phyloP scores from a whole-genome alignment of 345 rosid genomes.

The Bruguiera parviflora region DNA sequence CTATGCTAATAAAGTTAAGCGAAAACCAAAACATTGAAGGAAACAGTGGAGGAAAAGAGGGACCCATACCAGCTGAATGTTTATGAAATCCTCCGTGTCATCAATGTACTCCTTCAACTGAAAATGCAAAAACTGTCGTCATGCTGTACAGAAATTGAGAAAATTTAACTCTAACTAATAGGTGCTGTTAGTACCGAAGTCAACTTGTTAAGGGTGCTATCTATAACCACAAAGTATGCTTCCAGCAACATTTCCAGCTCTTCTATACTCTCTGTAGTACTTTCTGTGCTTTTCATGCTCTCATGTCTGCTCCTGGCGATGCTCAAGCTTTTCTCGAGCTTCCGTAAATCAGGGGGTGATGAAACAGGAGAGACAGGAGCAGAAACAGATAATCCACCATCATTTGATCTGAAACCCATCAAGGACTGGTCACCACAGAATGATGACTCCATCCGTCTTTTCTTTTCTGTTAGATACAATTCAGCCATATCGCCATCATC shows the following conservation, averaged over 20 bases:
- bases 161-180: neutral
- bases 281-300: slow-evolving; percentile 82
- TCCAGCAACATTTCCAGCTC: slow-evolving; percentile 99
- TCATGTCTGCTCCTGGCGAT: slow-evolving; percentile 90
- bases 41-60: neutral
- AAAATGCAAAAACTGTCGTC: slow-evolving; percentile 13
- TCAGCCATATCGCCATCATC: slow-evolving; percentile 99
- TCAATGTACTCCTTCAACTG: slow-evolving; percentile 98
- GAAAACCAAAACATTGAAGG: neutral
- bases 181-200: slow-evolving; percentile 61
- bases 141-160: neutral
- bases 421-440: slow-evolving; percentile 76
- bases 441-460: slow-evolving; percentile 73
- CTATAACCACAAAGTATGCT: slow-evolving; percentile 96
- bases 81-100: slow-evolving; percentile 94
- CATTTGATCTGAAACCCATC: slow-evolving; percentile 67
- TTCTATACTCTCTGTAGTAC: slow-evolving; percentile 69
- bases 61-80: slow-evolving; percentile 67
- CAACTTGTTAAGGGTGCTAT: slow-evolving; percentile 90
- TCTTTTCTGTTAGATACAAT: slow-evolving; percentile 97
- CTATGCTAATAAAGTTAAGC: neutral
- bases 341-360: slow-evolving; percentile 76
- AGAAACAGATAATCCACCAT: slow-evolving; percentile 64
- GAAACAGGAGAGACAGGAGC: slow-evolving; percentile 95
- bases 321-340: slow-evolving; percentile 84